Percentiles rank a stretch among this genome's conserved stretches.
phyloP scores from a whole-genome alignment of 1,139 yeast species.

The Meyerozyma smithsonii region DNA sequence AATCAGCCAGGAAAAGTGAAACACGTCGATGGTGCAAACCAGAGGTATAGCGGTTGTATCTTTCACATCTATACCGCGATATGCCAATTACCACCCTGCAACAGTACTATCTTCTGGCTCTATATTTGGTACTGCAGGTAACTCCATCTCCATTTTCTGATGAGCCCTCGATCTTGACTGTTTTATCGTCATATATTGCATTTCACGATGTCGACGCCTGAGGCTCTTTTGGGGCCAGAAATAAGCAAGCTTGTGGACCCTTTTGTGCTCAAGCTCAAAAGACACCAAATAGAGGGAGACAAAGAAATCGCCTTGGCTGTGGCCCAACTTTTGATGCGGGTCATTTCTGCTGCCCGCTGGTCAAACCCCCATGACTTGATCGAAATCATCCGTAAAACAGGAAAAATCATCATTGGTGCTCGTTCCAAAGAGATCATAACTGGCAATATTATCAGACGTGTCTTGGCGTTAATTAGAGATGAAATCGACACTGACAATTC shows the following conservation, averaged over 20 bases:
- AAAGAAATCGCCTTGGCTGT: slow-evolving; percentile 80
- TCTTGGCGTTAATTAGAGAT: slow-evolving; percentile 81
- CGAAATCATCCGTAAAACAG: slow-evolving; percentile 61
- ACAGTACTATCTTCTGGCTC: too few species aligned
- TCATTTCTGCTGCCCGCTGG: slow-evolving; percentile 90
- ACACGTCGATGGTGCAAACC: background rate
- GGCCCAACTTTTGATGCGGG: slow-evolving; percentile 81
- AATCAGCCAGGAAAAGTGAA: background rate
- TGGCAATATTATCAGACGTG: slow-evolving; percentile 89
- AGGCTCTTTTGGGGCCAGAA: background rate
- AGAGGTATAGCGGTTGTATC: background rate
- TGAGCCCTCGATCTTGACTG: background rate
- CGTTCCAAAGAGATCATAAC: slow-evolving; percentile 79
- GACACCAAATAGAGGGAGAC: slow-evolving; percentile 72
- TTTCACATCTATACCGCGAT: background rate
- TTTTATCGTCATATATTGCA: background rate
- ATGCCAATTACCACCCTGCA: background rate
- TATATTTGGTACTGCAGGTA: background rate
- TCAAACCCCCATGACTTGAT: slow-evolving; percentile 68
- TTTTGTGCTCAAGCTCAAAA: slow-evolving; percentile 40
- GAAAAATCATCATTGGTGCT: slow-evolving; percentile 53
- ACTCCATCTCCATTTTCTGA: background rate
- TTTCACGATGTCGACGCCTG: background rate
- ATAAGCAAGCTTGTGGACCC: background rate
- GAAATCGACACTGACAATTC: slow-evolving; percentile 59